These are phyloP conservation scores for Oropetium thomaeum DNA, from an alignment of 176 grass and related monocot species.

Conservation along the genomic window DNA sequence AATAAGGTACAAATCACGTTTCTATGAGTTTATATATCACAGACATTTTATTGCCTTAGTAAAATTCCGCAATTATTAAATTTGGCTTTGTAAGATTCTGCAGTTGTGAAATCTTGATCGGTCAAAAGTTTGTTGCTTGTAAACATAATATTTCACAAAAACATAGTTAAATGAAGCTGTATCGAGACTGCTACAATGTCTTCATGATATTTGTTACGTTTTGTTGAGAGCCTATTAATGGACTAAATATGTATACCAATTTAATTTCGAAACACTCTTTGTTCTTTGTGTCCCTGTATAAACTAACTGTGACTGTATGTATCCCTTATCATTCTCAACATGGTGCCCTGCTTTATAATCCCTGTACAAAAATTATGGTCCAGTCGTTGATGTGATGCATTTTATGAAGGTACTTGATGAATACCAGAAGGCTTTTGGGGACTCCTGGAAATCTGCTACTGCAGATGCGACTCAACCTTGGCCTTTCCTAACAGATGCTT, in stretches of 20 bases:
- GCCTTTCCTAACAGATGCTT: constrained; percentile 78
- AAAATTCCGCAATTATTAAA: background rate
- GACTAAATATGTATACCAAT: no score
- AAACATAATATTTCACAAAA: background rate
- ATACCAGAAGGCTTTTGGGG: constrained; percentile 96
- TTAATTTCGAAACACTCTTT: no score
- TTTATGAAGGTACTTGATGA: constrained; percentile 89
- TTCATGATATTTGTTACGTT: background rate
- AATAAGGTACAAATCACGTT: constrained; percentile 55
- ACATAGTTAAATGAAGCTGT: background rate
- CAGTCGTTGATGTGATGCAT: background rate
- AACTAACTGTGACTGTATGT: background rate
- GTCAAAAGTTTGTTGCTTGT: background rate
- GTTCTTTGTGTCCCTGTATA: background rate
- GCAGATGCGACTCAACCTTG: constrained; percentile 71
- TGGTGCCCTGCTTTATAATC: background rate
- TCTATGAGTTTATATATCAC: background rate
- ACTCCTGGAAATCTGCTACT: constrained; percentile 63
- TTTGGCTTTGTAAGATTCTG: background rate
- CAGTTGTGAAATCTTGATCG: background rate
- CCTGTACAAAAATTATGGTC: background rate
- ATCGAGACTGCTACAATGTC: background rate
- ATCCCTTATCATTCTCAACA: background rate
- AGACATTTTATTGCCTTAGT: background rate
- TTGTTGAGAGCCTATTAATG: background rate